Base-by-base conservation (phyloP, 1,284 basidiomycete genomes). In the Irpex rosettiformis region DNA sequence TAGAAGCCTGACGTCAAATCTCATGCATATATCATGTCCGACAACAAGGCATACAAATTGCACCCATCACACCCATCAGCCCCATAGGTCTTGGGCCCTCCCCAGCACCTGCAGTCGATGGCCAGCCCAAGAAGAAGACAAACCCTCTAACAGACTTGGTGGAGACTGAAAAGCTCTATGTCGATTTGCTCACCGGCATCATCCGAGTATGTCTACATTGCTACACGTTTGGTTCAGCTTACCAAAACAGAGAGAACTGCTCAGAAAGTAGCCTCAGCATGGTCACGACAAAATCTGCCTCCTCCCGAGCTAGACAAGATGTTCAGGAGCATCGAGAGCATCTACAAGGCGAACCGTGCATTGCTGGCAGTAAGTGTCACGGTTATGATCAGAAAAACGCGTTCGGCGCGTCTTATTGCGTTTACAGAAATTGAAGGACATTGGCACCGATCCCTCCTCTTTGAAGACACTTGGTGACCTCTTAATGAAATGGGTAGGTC, bases 401-500 rank as follows among this genome's bases (percentile, higher is more conserved):
- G 37, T 54, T 24, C 27, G 33, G 54, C 53, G 6, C 64, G 69
- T 27, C 70, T 57, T 51, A 53, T 51, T 57, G 48, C 52, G 55
- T 33, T 22, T 48, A 22, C 71, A 96, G 94, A 91, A 91, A 82
- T 79, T 99, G 61, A 94, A 91, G 72, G 95, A 97, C 63, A 96
- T 99, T 61, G 96, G 94, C 6, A 85, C 91, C 48, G 94, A 91
- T 73, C 95, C 96, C 0, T 88, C 93, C 1, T 93, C 91, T n/a
- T 94, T 96, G 13, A 97, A 96, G 71, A 94, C 91, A 10, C 81
- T 99, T 21, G 96, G 96, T 52, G 96, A 98, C 73, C 77, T 99
- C 52, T 80, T 99, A 59, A 98, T 98, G 92, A 88, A 92, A 75
- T 99, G 96, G 96, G 94, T 96, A 65, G 67, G 85, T 73, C 33